Conservation (phyloP, 495 filamentous ascomycete species). For the Glonium stellatum region DNA sequence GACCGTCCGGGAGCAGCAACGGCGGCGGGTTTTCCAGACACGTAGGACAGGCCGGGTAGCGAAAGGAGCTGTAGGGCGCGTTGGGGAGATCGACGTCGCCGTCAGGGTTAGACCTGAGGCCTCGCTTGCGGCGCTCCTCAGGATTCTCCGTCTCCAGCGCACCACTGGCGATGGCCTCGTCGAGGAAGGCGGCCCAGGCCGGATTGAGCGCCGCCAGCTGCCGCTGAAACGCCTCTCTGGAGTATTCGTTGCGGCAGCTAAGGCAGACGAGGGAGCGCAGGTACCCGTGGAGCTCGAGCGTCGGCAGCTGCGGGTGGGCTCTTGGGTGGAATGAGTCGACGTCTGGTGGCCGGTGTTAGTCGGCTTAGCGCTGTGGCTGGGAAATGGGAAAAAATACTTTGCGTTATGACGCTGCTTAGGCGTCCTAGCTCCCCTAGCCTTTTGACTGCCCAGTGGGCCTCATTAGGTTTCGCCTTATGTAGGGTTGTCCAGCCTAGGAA, state of each 20-base stretch:
- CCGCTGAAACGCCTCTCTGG: conserved; percentile 63
- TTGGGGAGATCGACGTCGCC: conserved; percentile 90
- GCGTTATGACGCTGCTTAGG: conserved; percentile 74
- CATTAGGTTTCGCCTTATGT: conserved; percentile 69
- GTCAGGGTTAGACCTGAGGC: conserved; percentile 82
- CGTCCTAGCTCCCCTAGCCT: conserved; percentile 64
- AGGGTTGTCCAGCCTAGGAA: conserved; percentile 87
- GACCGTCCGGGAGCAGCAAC: conserved; percentile 48
- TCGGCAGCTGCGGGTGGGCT: conserved; percentile 67
- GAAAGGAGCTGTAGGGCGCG: conserved; percentile 79
- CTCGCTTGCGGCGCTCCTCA: conserved; percentile 57
- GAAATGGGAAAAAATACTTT: conserved; percentile 44
- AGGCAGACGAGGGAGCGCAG: conserved; percentile 73
- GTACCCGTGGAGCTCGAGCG: conserved; percentile 86
- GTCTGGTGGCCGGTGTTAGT: conserved; percentile 39
- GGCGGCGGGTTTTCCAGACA: conserved; percentile 64
- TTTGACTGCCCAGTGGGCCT: conserved; percentile 67
- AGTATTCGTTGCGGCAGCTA: conserved; percentile 47
- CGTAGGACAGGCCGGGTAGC: conserved; percentile 81
- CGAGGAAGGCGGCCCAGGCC: conserved; percentile 72
- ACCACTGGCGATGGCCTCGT: conserved; percentile 59
- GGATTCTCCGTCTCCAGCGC: conserved; percentile 73
- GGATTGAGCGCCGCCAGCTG: conserved; percentile 77
- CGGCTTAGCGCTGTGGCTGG: not conserved
- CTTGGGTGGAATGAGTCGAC: conserved; percentile 86